Conservation (phyloP, 306 rosid species). For the Styphnolobium japonicum region DNA sequence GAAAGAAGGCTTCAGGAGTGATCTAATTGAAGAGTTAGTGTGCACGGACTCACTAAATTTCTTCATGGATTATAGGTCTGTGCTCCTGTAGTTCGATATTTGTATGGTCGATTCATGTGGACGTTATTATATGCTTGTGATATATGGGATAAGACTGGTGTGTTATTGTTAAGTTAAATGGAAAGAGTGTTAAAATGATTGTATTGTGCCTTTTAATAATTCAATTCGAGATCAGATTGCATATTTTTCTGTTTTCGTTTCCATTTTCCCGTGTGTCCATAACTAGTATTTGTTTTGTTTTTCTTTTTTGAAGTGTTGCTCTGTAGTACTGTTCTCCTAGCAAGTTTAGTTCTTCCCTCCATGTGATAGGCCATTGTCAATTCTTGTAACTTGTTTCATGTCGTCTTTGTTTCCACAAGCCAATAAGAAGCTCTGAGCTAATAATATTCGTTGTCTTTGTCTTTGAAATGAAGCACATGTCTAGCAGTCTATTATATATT, state of each 20-base stretch:
- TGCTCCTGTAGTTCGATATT: background rate
- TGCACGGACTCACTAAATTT: background rate
- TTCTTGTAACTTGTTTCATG: too few relatives aligned
- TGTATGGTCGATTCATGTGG: background rate
- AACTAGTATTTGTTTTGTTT: background rate
- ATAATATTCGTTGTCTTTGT: too few relatives aligned
- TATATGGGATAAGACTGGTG: background rate
- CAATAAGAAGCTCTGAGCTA: too few relatives aligned
- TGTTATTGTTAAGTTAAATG: background rate
- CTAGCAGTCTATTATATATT: too few relatives aligned
- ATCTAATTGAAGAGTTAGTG: conserved; percentile 16
- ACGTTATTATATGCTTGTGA: conserved; percentile 8
- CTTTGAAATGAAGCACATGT: too few relatives aligned
- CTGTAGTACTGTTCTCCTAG: too few relatives aligned
- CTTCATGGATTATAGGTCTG: background rate
- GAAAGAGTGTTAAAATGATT: background rate
- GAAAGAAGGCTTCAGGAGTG: conserved; percentile 19
- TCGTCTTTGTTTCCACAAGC: too few relatives aligned
- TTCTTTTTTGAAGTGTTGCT: background rate
- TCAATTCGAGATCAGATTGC: background rate
- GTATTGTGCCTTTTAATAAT: background rate
- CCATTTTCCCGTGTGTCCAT: background rate
- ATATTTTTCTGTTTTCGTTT: background rate
- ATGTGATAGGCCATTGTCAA: too few relatives aligned
- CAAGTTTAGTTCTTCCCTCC: too few relatives aligned